Evolutionary conservation across 176 grass and related monocot species (phyloP).

Genomic region (Poa pratensis): DNA sequence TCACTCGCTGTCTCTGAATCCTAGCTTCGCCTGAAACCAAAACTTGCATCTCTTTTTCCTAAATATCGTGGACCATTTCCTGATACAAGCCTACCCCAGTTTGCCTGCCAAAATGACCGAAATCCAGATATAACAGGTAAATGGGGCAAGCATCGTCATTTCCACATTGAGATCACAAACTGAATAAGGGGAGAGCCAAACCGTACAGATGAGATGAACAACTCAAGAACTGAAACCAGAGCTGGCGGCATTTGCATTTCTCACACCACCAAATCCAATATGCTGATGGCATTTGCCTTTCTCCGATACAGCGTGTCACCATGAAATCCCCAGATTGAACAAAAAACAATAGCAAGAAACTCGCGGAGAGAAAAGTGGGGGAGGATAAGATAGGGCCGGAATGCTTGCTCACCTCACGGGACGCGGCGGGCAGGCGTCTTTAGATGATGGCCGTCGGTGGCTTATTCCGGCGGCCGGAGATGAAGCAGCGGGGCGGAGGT

Average conservation of each 20-base stretch:
- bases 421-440: background rate
- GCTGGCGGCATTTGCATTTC: background rate
- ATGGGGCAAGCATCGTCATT: background rate
- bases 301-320: background rate
- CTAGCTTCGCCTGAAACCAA: background rate
- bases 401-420: constrained; percentile 33
- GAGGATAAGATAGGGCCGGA: background rate
- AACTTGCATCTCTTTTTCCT: background rate
- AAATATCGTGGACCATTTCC: background rate
- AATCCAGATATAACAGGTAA: background rate
- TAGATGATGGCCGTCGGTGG: background rate
- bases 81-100: background rate
- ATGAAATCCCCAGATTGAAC: background rate
- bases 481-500: background rate
- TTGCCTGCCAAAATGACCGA: background rate
- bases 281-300: background rate
- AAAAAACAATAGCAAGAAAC: background rate
- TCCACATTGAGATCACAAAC: constrained; percentile 5
- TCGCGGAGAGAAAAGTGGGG: background rate
- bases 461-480: background rate
- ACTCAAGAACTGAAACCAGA: background rate
- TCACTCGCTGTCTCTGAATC: background rate
- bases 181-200: background rate
- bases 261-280: background rate
- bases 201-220: background rate